Base-by-base conservation (phyloP, 1,284 basidiomycete genomes). In the Ceratobasidium sp. region DNA sequence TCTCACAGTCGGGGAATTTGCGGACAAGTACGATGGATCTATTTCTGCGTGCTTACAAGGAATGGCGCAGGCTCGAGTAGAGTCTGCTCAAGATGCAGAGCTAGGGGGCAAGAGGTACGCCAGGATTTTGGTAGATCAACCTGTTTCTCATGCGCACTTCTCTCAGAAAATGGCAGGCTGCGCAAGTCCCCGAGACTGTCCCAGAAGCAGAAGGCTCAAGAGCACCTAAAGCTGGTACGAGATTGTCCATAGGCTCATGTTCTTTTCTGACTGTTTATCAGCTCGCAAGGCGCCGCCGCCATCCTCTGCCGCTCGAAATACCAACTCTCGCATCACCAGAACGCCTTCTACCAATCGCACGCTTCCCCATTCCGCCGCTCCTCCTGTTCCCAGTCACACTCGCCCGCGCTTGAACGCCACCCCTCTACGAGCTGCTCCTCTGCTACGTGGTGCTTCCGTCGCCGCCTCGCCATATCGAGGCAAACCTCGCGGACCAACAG, bases 1-100 rank as follows among this genome's bases (percentile, higher is more conserved):
- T 36, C 86, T 92, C 78, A 87, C 88, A 16, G 87, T 93, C 84
- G 85, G 85, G 62, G 91, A 92, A 59, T 92, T 93, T 79, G 86
- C 85, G 30, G 87, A 88, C 69, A 92, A 90, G 77, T 92, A 92
- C 79, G 84, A 88, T 62, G 91, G 90, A 1, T 87, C 91, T 76
- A 82, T 92, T 23, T 87, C 91, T 76, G 85, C 85, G 12, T 89
- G 88, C 53, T 80, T 92, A 72, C 65, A 84, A 86, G 74, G 89
- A 86, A 10, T 80, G 88, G 64, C 89, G 89, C 80, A 87, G 84
- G 77, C 87, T 88, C 71, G 82, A 82, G 69, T 69, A 64, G 71
- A 74, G 76, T 53, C 76, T 80, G 52, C 50, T 21, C 53, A 46
- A 23, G 50, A 55, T 46, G 28, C 53, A 23, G 60, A 60, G 43